Conservation (phyloP, 352 stramenopile species). For the Phytophthora crassamura region DNA sequence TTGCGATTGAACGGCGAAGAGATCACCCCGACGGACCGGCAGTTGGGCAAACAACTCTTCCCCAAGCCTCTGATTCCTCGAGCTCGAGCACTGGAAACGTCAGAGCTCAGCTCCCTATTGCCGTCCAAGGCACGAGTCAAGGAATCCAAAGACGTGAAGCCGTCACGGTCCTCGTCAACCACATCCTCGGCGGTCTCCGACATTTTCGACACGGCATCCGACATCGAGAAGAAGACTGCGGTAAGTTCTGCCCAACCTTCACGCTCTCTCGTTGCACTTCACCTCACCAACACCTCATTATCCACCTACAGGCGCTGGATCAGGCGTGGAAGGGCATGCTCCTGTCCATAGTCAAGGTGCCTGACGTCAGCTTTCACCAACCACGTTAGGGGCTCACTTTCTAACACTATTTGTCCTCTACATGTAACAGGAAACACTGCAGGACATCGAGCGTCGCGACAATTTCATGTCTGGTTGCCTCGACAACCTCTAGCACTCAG, state of each 20-base stretch:
- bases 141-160: slow-evolving; percentile 30
- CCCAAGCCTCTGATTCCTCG: slow-evolving; percentile 34
- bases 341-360: slow-evolving; percentile 58
- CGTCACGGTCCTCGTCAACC: slow-evolving; percentile 8
- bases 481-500: slow-evolving; percentile 51
- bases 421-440: slow-evolving; percentile 58
- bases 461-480: slow-evolving; percentile 74
- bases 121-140: slow-evolving; percentile 28
- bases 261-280: not conserved
- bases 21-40: slow-evolving; percentile 54
- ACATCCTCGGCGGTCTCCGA: slow-evolving; percentile 40
- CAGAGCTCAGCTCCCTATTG: slow-evolving; percentile 10
- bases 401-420: not conserved
- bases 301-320: slow-evolving; percentile 52
- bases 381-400: no score
- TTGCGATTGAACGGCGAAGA: slow-evolving; percentile 68
- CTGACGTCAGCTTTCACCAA: not conserved
- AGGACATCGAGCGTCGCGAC: slow-evolving; percentile 72
- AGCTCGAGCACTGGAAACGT: slow-evolving; percentile 8
- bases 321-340: slow-evolving; percentile 64
- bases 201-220: slow-evolving; percentile 51
- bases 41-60: slow-evolving; percentile 65
- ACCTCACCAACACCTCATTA: slow-evolving; percentile 8
- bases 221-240: slow-evolving; percentile 61
- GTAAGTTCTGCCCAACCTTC: slow-evolving; percentile 29